phyloP scores from a whole-genome alignment of 1,139 yeast species.

The Kodamaea sp. region DNA sequence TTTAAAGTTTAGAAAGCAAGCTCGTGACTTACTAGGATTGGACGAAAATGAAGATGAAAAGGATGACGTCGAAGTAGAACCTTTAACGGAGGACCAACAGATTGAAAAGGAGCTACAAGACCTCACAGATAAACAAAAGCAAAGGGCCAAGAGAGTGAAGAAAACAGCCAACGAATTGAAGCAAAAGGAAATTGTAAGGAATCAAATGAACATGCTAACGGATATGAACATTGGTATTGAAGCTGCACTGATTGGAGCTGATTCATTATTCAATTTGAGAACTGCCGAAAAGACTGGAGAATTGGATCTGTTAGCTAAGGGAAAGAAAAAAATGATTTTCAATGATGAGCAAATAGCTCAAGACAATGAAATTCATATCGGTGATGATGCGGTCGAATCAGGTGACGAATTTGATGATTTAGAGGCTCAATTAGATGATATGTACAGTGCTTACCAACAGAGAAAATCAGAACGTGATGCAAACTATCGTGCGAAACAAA shows the following conservation, averaged over 20 bases:
- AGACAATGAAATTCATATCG: constrained; percentile 56
- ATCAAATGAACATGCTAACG: constrained; percentile 96
- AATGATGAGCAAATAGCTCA: constrained; percentile 52
- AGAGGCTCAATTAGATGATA: constrained; percentile 77
- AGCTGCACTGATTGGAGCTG: constrained; percentile 81
- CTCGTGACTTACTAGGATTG: constrained; percentile 75
- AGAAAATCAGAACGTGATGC: constrained; percentile 79
- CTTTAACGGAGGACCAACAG: constrained; percentile 83
- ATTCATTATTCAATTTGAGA: constrained; percentile 78
- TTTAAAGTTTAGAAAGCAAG: constrained; percentile 84
- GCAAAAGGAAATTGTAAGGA: constrained; percentile 84
- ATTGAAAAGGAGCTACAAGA: constrained; percentile 81
- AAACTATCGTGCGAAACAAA: constrained; percentile 73
- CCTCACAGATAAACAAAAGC: constrained; percentile 70
- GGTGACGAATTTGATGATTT: constrained; percentile 68
- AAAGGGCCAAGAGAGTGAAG: constrained; percentile 73
- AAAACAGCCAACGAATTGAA: constrained; percentile 79
- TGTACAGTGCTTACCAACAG: constrained; percentile 77
- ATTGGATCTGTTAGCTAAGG: constrained; percentile 69
- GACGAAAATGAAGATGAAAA: constrained; percentile 54
- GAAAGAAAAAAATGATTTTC: constrained; percentile 79
- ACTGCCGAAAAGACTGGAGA: constrained; percentile 86
- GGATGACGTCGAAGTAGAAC: constrained; percentile 60
- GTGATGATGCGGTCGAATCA: constrained; percentile 44
- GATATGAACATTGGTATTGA: constrained; percentile 93